A percentile compares a stretch with the other conserved stretches of the same genome.
Evolutionary conservation across 805 yeast species (phyloP).

Genomic region (Debaryomyces castellii): DNA sequence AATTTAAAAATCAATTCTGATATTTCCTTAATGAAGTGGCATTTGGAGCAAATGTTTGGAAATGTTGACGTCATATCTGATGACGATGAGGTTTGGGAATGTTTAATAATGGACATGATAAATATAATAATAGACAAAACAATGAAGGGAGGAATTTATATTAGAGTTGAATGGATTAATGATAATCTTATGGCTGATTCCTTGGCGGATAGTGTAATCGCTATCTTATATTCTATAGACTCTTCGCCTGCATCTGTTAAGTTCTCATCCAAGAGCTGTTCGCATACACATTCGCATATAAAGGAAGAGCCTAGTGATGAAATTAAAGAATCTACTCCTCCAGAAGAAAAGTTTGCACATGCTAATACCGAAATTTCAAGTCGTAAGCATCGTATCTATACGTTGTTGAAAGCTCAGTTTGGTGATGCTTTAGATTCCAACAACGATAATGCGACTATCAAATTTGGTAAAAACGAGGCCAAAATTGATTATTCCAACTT

Average conservation of each 20-base stretch:
- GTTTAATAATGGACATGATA: conserved; percentile 46
- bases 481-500: conserved; percentile 61
- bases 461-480: conserved; percentile 77
- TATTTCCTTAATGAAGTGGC: conserved; percentile 80
- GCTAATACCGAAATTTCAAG: conserved; percentile 26
- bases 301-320: conserved; percentile 21
- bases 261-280: conserved; percentile 65
- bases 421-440: conserved; percentile 62
- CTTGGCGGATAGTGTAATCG: conserved; percentile 90
- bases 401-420: conserved; percentile 78
- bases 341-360: conserved; percentile 20
- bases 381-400: conserved; percentile 50
- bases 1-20: conserved; percentile 76
- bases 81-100: conserved; percentile 45
- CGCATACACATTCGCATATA: conserved; percentile 29
- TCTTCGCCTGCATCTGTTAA: conserved; percentile 95
- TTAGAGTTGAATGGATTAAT: conserved; percentile 87
- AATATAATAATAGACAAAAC: conserved; percentile 42
- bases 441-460: conserved; percentile 55
- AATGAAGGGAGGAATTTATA: conserved; percentile 33
- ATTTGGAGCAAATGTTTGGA: conserved; percentile 94
- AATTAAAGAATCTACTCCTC: conserved; percentile 7
- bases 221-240: conserved; percentile 87
- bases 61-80: conserved; percentile 63
- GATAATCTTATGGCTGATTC: conserved; percentile 82